Base-by-base conservation (phyloP, 164 flowering plant species). In the Sedum album region DNA sequence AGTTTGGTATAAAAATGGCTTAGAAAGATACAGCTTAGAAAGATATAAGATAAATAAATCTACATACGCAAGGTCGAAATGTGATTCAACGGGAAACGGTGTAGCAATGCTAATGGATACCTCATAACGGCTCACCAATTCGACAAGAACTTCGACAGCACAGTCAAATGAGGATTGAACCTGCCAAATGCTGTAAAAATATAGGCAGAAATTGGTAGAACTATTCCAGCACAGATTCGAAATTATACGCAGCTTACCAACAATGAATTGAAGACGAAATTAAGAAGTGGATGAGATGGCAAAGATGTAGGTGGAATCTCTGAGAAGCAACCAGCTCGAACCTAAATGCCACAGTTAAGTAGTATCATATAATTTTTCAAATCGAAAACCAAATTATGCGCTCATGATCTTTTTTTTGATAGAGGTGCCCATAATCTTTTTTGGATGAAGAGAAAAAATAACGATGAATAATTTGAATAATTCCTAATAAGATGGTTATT, bases 71-170 rank as follows among this genome's bases (percentile, higher is more conserved):
- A n/a, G n/a, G n/a, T n/a, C n/a, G n/a, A n/a, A n/a, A 25, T 13
- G 13, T 6, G 38, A 21, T 18, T 30, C 21, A 31, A 15, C 66
- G 23, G 35, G 21, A 8, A 33, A 6, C 9, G 48, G 14, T 6
- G 5, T 3, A 33, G 11, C 7, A 5, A 31, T 62, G 66, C 18
- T 18, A 31, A 8, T 33, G 41, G 80, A 79, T 84, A 90, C 98
- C 96, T 90, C 94, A 78, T 93, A 86, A 44, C 88, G 84, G 74
- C 84, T 82, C 72, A 85, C 89, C 67, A 93, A 88, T 78, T 93
- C 97, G 73, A 82, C 80, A 49, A 93, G 94, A 80, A 90, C 96
- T 79, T 93, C 97, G 73, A 88, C 78, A 62, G 97, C 96, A 69
- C 87, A 60, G 68, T 90, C 98, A 86, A 90, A 88, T 69, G 95